Conservation (phyloP, 1,284 basidiomycete species). For the Caloboletus inedulis region DNA sequence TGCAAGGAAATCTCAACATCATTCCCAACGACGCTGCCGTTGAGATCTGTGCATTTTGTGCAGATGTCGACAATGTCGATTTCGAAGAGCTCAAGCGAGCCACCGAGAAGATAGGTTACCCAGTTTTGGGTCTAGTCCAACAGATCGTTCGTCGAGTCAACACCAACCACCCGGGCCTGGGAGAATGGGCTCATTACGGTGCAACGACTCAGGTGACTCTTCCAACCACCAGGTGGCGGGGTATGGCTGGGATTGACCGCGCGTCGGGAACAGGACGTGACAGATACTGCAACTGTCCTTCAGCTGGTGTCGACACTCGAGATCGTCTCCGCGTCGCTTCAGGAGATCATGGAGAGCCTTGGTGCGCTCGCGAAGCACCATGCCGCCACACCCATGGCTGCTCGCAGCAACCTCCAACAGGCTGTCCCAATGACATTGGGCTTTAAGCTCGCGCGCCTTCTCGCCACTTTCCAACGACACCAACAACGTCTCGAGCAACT, state of each 20-base stretch:
- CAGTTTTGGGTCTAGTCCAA: constrained; percentile 41
- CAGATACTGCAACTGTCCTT: constrained; percentile 43
- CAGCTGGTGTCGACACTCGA: constrained; percentile 40
- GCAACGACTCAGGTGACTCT: constrained; percentile 42
- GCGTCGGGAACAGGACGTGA: constrained; percentile 37
- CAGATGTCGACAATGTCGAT: constrained; percentile 35
- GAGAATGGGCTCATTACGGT: constrained; percentile 47
- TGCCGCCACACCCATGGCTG: constrained; percentile 42
- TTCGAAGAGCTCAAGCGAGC: constrained; percentile 38
- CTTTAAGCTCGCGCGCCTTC: constrained; percentile 43
- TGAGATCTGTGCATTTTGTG: constrained; percentile 34
- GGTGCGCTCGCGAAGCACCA: constrained; percentile 30
- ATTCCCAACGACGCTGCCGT: constrained; percentile 39
- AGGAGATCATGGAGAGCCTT: constrained; percentile 30
- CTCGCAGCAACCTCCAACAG: constrained; percentile 44
- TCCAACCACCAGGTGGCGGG: background rate
- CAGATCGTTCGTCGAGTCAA: constrained; percentile 41
- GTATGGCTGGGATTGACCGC: background rate
- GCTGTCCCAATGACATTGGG: constrained; percentile 46
- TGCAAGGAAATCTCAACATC: constrained; percentile 37
- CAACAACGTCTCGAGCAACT: constrained; percentile 37
- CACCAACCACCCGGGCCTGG: constrained; percentile 33
- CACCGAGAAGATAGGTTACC: constrained; percentile 43
- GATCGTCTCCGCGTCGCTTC: constrained; percentile 32
- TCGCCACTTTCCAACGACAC: constrained; percentile 42